Evolutionary conservation across 2,329 filamentous ascomycete species (phyloP).

Genomic region (Corynespora cassiicola): DNA sequence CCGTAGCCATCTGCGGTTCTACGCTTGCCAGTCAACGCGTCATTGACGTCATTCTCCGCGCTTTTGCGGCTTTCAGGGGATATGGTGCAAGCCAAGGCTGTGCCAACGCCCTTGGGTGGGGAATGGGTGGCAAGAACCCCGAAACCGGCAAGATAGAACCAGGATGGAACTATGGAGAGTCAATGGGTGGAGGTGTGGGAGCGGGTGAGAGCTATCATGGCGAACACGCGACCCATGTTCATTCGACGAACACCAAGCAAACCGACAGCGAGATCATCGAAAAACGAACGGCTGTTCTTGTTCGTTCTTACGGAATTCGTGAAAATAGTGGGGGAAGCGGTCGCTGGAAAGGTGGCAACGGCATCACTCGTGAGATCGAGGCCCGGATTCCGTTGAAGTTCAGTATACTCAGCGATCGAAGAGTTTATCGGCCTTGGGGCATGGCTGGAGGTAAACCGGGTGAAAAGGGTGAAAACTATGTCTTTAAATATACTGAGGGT

Average conservation of each 20-base stretch:
- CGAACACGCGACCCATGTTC: constrained; percentile 33
- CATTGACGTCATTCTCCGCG: constrained; percentile 25
- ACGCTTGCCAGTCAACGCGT: constrained; percentile 22
- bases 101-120: constrained; percentile 39
- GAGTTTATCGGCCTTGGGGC: constrained; percentile 44
- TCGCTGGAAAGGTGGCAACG: constrained; percentile 41
- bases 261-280: constrained; percentile 46
- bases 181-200: constrained; percentile 43
- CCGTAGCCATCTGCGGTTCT: constrained; percentile 36
- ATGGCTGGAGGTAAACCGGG: constrained; percentile 40
- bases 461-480: constrained; percentile 33
- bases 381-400: constrained; percentile 39
- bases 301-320: constrained; percentile 39
- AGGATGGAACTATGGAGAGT: constrained; percentile 41
- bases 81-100: constrained; percentile 25
- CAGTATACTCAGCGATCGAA: constrained; percentile 46
- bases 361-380: constrained; percentile 46
- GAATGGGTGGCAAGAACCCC: constrained; percentile 38
- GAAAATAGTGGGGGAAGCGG: constrained; percentile 39
- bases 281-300: constrained; percentile 42
- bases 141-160: constrained; percentile 22
- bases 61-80: constrained; percentile 17
- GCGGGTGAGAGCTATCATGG: constrained; percentile 39
- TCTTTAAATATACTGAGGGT: constrained; percentile 31
- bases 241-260: constrained; percentile 44